Percentiles rank a stretch among this genome's conserved stretches.
Conservation (phyloP, 306 rosid species). For the Inga leiocalycina region DNA sequence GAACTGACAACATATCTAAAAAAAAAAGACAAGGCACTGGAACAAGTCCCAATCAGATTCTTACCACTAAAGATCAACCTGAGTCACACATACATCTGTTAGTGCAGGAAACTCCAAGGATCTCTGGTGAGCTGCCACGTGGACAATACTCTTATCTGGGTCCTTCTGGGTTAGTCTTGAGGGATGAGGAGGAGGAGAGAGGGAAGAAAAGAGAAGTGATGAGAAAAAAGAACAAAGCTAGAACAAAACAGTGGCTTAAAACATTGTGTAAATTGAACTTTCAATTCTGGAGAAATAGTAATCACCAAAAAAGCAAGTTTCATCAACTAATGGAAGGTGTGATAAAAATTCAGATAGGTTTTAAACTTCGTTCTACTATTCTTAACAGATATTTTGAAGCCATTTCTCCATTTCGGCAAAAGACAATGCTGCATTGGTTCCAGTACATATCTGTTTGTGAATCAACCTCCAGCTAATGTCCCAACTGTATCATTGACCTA, state of each 20-base stretch:
- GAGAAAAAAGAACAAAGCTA: too few species aligned
- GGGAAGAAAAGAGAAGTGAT: too few species aligned
- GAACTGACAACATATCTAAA: constrained; percentile 57
- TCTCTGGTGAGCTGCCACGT: too few species aligned
- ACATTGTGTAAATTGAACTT: constrained; percentile 59
- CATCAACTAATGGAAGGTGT: constrained; percentile 71
- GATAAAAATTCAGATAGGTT: constrained; percentile 16
- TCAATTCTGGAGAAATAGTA: constrained; percentile 54
- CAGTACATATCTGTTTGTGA: constrained; percentile 32
- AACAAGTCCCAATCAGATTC: constrained; percentile 48
- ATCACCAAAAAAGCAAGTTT: constrained; percentile 62
- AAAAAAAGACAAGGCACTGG: constrained; percentile 63
- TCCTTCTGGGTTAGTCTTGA: too few species aligned
- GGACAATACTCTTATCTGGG: too few species aligned
- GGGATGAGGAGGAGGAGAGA: too few species aligned
- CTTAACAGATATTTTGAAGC: too few species aligned
- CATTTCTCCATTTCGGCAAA: too few species aligned
- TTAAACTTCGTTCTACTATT: too few species aligned
- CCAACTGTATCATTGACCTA: neutral
- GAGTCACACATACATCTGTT: constrained; percentile 42
- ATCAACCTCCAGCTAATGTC: too few species aligned
- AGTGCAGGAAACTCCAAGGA: too few species aligned
- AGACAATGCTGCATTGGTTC: constrained; percentile 28
- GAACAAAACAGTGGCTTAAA: neutral
- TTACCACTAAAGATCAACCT: constrained; percentile 61